phyloP scores from a whole-genome alignment of 345 rosid genomes.

The Nasturtium officinale region DNA sequence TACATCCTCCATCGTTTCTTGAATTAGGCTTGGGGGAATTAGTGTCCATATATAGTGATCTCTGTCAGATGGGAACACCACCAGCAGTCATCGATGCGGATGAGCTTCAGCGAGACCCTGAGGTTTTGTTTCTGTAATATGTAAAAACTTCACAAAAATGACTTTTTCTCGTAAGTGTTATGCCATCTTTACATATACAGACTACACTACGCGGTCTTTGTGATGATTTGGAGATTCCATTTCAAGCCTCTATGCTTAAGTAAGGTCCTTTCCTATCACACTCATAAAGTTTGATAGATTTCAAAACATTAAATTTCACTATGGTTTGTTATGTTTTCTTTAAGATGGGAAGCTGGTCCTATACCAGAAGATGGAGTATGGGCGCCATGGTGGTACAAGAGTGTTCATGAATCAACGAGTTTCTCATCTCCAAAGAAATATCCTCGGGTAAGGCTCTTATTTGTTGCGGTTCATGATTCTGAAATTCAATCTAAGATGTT shows the following conservation, averaged over 20 bases:
- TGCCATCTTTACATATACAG: constrained; percentile 40
- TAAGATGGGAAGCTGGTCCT: constrained; percentile 93
- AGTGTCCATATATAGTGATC: constrained; percentile 70
- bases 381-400: constrained; percentile 88
- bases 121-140: constrained; percentile 48
- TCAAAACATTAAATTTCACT: too few species aligned
- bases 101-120: constrained; percentile 79
- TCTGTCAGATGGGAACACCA: constrained; percentile 65
- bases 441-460: too few species aligned
- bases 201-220: constrained; percentile 72
- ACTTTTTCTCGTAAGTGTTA: too few species aligned
- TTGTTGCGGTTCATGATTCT: too few species aligned
- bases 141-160: too few species aligned
- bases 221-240: constrained; percentile 73
- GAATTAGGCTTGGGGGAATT: constrained; percentile 80
- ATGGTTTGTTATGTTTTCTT: constrained; percentile 8
- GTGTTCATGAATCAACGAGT: constrained; percentile 63
- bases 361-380: constrained; percentile 77
- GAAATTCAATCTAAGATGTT: too few species aligned
- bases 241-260: constrained; percentile 75
- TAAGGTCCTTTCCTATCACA: constrained; percentile 32
- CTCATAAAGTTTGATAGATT: constrained; percentile 6
- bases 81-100: constrained; percentile 77
- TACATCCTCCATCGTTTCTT: constrained; percentile 59
- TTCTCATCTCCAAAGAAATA: constrained; percentile 54